Conservation (phyloP, 768 basidiomycete genomes). For the Galerina marginata region DNA sequence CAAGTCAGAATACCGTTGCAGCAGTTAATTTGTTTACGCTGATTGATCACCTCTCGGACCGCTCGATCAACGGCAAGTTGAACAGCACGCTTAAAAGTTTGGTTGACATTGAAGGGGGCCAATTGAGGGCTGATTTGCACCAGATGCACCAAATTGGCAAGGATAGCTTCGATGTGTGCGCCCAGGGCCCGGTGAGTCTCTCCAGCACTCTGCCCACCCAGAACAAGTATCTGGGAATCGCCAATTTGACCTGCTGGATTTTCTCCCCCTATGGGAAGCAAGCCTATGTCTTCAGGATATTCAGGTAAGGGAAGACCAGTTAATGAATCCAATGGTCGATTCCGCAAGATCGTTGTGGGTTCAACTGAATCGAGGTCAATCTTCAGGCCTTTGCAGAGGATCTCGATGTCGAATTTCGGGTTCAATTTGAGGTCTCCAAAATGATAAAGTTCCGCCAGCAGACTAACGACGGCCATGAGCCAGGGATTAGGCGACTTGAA, state of each 20-base stretch:
- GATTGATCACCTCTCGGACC: constrained; percentile 78
- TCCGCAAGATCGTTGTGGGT: constrained; percentile 82
- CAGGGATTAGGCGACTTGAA: constrained; percentile 98
- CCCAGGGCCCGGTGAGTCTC: constrained; percentile 73
- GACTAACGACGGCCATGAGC: constrained; percentile 93
- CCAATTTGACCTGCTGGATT: constrained; percentile 54
- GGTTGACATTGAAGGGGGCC: constrained; percentile 75
- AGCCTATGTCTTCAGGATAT: constrained; percentile 80
- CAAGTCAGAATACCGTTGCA: constrained; percentile 2
- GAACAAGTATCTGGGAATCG: constrained; percentile 66
- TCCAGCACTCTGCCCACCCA: constrained; percentile 63
- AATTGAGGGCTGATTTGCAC: constrained; percentile 82
- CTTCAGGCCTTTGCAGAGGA: constrained; percentile 90
- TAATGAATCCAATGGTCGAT: constrained; percentile 67
- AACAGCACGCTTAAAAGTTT: constrained; percentile 87
- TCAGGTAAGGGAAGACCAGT: constrained; percentile 73
- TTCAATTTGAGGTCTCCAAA: constrained; percentile 96
- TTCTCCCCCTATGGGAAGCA: constrained; percentile 77
- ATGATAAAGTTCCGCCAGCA: constrained; percentile 95
- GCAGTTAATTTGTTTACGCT: constrained; percentile 1
- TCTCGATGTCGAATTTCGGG: constrained; percentile 98
- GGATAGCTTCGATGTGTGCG: constrained; percentile 82
- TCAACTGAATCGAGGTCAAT: constrained; percentile 87
- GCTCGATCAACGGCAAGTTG: constrained; percentile 92
- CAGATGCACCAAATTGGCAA: constrained; percentile 69